These are phyloP conservation scores for Thelephora ganbajun DNA, from an alignment of 768 basidiomycete species.

Conservation along the genomic window DNA sequence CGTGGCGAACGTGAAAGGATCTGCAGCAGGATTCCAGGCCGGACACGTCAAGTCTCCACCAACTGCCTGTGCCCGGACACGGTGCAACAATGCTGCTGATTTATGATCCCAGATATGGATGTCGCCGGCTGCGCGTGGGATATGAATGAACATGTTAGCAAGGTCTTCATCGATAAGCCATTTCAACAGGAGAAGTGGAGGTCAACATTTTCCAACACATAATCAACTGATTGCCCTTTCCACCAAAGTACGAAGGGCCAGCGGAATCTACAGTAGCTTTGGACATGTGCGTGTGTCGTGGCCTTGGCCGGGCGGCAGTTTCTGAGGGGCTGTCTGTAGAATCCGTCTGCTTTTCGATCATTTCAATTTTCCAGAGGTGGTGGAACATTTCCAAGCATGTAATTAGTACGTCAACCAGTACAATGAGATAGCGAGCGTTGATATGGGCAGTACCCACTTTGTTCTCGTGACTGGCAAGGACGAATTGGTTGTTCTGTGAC, in stretches of 20 bases:
- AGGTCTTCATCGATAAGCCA: background rate
- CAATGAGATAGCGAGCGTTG: background rate
- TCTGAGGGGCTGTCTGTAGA: conserved; percentile 16
- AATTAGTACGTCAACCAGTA: background rate
- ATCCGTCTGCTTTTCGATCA: conserved; percentile 38
- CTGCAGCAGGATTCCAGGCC: conserved; percentile 62
- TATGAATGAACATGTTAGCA: background rate
- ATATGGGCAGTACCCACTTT: conserved; percentile 27
- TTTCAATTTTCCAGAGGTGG: conserved; percentile 66
- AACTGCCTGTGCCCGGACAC: conserved; percentile 39
- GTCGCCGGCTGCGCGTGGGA: conserved; percentile 42
- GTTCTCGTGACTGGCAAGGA: conserved; percentile 61
- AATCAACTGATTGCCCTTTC: conserved; percentile 64
- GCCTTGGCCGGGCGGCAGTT: conserved; percentile 13
- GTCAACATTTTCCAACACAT: conserved; percentile 62
- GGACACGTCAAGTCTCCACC: conserved; percentile 65
- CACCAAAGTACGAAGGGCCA: conserved; percentile 74
- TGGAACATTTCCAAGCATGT: conserved; percentile 32
- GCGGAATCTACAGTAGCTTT: conserved; percentile 59
- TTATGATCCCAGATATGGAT: conserved; percentile 54
- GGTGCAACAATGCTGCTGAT: conserved; percentile 39
- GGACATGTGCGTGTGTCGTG: conserved; percentile 64
- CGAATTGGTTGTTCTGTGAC: conserved; percentile 43
- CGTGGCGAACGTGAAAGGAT: conserved; percentile 58
- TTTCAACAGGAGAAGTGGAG: background rate